Conservation (phyloP, 2,329 filamentous ascomycete species). For the Raffaelea deltoideospora region DNA sequence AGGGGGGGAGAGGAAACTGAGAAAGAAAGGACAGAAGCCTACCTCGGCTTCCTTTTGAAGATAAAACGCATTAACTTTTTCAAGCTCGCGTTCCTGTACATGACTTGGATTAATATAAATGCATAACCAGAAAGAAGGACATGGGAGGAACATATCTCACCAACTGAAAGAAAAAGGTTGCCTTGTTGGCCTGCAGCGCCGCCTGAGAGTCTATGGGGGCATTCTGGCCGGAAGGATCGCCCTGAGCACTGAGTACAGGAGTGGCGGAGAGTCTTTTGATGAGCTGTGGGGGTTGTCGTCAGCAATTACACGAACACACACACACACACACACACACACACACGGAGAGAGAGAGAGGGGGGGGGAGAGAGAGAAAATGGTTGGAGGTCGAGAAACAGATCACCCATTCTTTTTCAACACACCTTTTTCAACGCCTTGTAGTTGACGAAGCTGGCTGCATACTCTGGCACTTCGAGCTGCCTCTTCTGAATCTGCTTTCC, state of each 20-base stretch:
- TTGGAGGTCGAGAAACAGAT: too few relatives aligned
- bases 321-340: too few relatives aligned
- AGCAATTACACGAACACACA: too few relatives aligned
- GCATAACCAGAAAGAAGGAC: neutral
- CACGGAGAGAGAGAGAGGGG: too few relatives aligned
- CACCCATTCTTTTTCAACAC: neutral
- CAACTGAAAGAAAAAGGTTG: constrained; percentile 95
- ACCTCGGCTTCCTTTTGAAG: constrained; percentile 97
- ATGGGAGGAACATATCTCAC: constrained; percentile 35
- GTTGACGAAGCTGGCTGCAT: constrained; percentile 97
- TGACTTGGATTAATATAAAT: constrained; percentile 21
- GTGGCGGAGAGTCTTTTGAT: constrained; percentile 97
- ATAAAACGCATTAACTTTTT: constrained; percentile 97
- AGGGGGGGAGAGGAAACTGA: neutral
- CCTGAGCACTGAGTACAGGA: constrained; percentile 65
- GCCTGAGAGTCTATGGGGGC: constrained; percentile 60
- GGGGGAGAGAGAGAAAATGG: too few relatives aligned
- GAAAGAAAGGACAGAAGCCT: constrained; percentile 17
- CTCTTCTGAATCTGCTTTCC: constrained; percentile 98
- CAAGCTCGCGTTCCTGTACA: constrained; percentile 82
- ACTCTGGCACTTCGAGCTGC: constrained; percentile 97
- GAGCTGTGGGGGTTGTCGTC: constrained; percentile 44
- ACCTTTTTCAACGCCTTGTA: constrained; percentile 98
- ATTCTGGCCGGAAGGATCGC: constrained; percentile 36
- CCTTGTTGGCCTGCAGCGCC: constrained; percentile 88